Evolutionary conservation across 1,284 basidiomycete genomes (phyloP).

Genomic region (Pseudozyma sp.): DNA sequence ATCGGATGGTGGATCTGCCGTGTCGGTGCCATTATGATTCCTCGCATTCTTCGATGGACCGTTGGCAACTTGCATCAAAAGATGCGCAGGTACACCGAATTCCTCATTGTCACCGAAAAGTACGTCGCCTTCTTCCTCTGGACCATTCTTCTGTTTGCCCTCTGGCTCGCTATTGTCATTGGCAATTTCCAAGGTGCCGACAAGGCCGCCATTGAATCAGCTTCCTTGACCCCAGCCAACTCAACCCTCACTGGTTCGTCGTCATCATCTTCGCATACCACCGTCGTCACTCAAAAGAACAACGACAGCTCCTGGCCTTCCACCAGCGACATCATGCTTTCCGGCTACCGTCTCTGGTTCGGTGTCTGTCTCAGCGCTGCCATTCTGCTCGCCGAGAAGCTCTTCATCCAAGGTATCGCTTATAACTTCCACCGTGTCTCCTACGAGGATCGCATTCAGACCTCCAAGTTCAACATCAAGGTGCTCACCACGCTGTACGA

Average conservation of each 20-base stretch:
- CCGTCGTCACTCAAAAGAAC: slow-evolving; percentile 18
- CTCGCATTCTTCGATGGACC: slow-evolving; percentile 31
- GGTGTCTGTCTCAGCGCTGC: slow-evolving; percentile 79
- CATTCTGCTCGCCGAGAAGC: slow-evolving; percentile 84
- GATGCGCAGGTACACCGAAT: slow-evolving; percentile 74
- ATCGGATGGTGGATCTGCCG: slow-evolving; percentile 85
- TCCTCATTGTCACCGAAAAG: slow-evolving; percentile 71
- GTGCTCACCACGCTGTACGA: slow-evolving; percentile 82
- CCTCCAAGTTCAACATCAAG: slow-evolving; percentile 83
- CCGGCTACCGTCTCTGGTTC: slow-evolving; percentile 71
- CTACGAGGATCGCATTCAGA: slow-evolving; percentile 85
- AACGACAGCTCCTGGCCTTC: slow-evolving; percentile 41
- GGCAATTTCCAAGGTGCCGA: slow-evolving; percentile 60
- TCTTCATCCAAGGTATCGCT: slow-evolving; percentile 78
- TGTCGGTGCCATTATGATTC: slow-evolving; percentile 74
- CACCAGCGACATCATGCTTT: slow-evolving; percentile 69
- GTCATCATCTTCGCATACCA: slow-evolving; percentile 22
- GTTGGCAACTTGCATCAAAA: slow-evolving; percentile 67
- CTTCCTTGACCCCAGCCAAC: slow-evolving; percentile 42
- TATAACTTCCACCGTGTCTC: slow-evolving; percentile 86
- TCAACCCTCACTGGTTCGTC: slow-evolving; percentile 35
- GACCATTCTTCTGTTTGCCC: slow-evolving; percentile 76
- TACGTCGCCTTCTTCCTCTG: slow-evolving; percentile 78
- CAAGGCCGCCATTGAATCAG: slow-evolving; percentile 29
- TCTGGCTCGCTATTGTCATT: slow-evolving; percentile 63